phyloP scores from a whole-genome alignment of 352 stramenopile species.

The Thalassiosira sp. region DNA sequence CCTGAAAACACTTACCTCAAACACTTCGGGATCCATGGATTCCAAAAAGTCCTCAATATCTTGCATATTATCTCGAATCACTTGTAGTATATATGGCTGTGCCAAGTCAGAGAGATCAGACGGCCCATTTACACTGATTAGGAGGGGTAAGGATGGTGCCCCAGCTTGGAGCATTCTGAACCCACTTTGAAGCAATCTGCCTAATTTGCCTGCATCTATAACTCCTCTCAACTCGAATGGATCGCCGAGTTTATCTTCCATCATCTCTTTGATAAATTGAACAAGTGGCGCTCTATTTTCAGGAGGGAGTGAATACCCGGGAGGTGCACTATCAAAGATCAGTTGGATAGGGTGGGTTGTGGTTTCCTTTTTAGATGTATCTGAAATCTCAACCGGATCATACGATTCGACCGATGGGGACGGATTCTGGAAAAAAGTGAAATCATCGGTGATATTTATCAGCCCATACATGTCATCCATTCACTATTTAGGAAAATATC shows the following conservation, averaged over 20 bases:
- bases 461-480: too few species aligned
- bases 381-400: not conserved
- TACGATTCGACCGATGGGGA: too few species aligned
- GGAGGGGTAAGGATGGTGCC: slow-evolving; percentile 7
- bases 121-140: not conserved
- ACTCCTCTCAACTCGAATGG: not conserved
- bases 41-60: slow-evolving; percentile 11
- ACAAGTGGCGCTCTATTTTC: not conserved
- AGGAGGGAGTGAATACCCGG: not conserved
- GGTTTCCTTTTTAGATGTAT: not conserved
- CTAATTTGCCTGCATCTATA: not conserved
- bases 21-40: not conserved
- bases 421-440: too few species aligned
- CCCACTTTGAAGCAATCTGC: not conserved
- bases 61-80: not conserved
- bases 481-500: too few species aligned
- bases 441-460: too few species aligned
- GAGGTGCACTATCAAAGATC: not conserved
- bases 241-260: not conserved
- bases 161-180: not conserved
- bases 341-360: not conserved
- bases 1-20: slow-evolving; percentile 5
- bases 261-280: not conserved
- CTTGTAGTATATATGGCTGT: slow-evolving; percentile 3
- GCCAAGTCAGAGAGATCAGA: not conserved